Base-by-base conservation (phyloP, 1,284 basidiomycete genomes). In the Mycena sp. region DNA sequence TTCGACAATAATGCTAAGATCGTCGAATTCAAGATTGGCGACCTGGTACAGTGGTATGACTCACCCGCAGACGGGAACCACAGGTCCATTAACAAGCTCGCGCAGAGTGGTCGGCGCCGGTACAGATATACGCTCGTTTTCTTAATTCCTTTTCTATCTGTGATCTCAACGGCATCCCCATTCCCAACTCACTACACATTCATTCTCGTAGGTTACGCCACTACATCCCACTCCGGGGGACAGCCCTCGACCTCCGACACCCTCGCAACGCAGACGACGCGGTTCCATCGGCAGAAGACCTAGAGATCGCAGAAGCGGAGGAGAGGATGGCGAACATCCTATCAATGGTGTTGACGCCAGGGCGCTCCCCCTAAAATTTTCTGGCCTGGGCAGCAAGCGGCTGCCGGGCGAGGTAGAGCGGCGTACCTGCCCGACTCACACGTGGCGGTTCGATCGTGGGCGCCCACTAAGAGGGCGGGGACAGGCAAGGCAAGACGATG, bases 71-170 rank as follows among this genome's bases (percentile, higher is more conserved):
- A 63, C 43, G 41, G 11, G 6, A 58, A 48, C 44, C 25, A 28
- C 25, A 9, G 5, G 19, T 48, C 55, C 44, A 50, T 58, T 28
- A 29, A 63, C 35, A 63, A 63, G 32, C 49, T 63, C 5, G 37
- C 21, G 1, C 61, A 54, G 19, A 46, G 61, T 63, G 61, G 61
- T 63, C 55, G 2, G 54, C 54, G 17, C 61, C 54, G 19, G 54
- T 32, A 6, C 55, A 58, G 30, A 63, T 63, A 6, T 57, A 63
- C 41, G 61, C 61, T 26, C 10, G 32, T n/a, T 50, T 37, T 29
- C 55, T 63, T 41, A 63, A 63, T 29, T 61, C 60, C 3, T 61
- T 23, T 38, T 61, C 60, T n/a, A 45, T 61, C 19, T 61, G 60
- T 51, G 53, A 56, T 28, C n/a, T 61, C 21, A 38, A 55, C 5